These are phyloP conservation scores for Brettanomyces custersianus DNA, from an alignment of 805 yeast species.

Conservation along the genomic window DNA sequence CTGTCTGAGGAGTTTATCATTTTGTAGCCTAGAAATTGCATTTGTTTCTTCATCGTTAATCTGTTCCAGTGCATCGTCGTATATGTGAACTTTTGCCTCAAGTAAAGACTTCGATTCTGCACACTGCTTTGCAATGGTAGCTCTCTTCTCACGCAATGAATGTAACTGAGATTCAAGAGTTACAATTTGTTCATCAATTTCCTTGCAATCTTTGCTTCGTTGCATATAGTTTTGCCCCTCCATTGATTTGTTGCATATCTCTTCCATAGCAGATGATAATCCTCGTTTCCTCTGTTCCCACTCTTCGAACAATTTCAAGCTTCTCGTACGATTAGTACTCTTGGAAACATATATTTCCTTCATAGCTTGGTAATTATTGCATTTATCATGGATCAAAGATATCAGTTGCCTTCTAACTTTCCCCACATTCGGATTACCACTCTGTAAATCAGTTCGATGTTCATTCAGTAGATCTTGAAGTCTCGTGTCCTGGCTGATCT, in stretches of 20 bases:
- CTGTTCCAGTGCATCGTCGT: constrained; percentile 26
- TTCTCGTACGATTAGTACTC: too few species aligned
- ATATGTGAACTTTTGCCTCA: constrained; percentile 38
- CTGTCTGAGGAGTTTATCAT: constrained; percentile 2
- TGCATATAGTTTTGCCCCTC: constrained; percentile 31
- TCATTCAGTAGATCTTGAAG: constrained; percentile 11
- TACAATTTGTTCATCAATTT: constrained; percentile 30
- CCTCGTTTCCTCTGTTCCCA: too few species aligned
- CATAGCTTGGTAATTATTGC: constrained; percentile 34
- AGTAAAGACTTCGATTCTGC: constrained; percentile 39
- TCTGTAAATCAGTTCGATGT: constrained; percentile 22
- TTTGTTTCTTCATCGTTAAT: constrained; percentile 14
- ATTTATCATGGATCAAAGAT: constrained; percentile 25
- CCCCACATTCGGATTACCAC: constrained; percentile 28
- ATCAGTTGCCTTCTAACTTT: constrained; percentile 23
- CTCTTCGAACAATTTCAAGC: too few species aligned
- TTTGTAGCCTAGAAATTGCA: constrained; percentile 9
- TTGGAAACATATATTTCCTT: constrained; percentile 37
- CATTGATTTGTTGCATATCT: constrained; percentile 29
- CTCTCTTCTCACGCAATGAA: constrained; percentile 27
- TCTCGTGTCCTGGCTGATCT: constrained; percentile 15
- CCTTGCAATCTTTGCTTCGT: constrained; percentile 26
- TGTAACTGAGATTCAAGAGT: constrained; percentile 28
- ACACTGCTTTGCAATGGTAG: constrained; percentile 29
- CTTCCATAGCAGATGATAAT: too few species aligned